Evolutionary conservation across 2,329 filamentous ascomycete species (phyloP), one percentile per base, ranked within the genome.

Genomic region (Microdochium trichocladiopsis): DNA sequence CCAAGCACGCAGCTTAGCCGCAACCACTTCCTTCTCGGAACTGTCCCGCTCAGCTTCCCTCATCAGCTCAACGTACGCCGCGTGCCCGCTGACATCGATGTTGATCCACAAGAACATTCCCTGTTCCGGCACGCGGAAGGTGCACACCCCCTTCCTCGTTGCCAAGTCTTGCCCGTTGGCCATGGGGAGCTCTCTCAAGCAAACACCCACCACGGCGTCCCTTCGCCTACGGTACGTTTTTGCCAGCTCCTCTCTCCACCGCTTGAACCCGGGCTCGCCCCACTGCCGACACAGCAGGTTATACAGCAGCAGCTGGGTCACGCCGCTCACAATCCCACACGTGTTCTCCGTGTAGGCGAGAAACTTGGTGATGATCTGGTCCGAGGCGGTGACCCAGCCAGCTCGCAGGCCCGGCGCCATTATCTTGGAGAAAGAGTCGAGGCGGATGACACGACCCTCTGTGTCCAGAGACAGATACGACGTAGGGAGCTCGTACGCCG

Each of bases 361-460:
- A 4, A 61, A 56, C 49, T 66, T 62, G 4, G 56, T 60, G 52
- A 67, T 65, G 3, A 61, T n/a, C 1, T 61, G 56, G 48, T 63
- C 63, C 16, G 41, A 45, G 22, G 64, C 61, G 5, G 65, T 51
- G 52, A 90, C 77, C 84, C 87, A 90, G 24, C 85, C 85, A n/a
- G 80, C 69, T 24, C 86, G 77, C 5, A 79, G 75, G 37, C 85
- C 86, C 0, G 85, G 86, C 0, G 83, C 73, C 50, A 88, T 71
- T n/a, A 87, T 83, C 66, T 88, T 88, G 57, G 82, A 86, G 68
- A 89, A 88, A 2, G 83, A 87, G 60, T 88, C 85, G 54, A 88
- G 71, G 12, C 86, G 82, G 66, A 87, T 74, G 23, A 88, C 85
- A 56, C 84, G 81, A 5, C 84, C 85, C 60, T 87, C 83, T 0